Conservation (phyloP, 2,329 filamentous ascomycete species). For the Xylariaceae sp. region DNA sequence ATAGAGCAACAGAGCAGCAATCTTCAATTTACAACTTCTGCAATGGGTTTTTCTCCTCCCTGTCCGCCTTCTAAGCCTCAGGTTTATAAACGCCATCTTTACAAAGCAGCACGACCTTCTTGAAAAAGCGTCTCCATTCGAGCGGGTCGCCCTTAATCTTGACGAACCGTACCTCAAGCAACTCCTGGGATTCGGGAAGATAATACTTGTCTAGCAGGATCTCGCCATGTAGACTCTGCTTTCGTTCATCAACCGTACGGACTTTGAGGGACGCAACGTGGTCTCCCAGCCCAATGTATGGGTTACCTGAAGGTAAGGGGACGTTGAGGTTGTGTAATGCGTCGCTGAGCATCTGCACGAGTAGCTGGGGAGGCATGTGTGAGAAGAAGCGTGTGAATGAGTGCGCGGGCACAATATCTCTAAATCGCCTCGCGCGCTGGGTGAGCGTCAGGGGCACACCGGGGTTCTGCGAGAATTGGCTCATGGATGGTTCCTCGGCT, state of each 20-base stretch:
- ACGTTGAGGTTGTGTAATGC: constrained; percentile 84
- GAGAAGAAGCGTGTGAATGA: constrained; percentile 92
- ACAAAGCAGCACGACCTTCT: constrained; percentile 84
- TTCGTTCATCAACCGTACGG: constrained; percentile 67
- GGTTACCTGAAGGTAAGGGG: constrained; percentile 54
- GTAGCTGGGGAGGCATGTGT: constrained; percentile 65
- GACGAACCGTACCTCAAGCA: constrained; percentile 84
- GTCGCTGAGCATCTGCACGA: constrained; percentile 75
- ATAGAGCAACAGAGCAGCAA: not conserved
- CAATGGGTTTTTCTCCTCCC: constrained; percentile 5
- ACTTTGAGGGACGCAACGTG: constrained; percentile 65
- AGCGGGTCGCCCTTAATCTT: constrained; percentile 95
- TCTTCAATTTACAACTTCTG: not conserved
- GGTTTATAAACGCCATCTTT: constrained; percentile 75
- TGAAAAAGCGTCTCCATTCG: constrained; percentile 96
- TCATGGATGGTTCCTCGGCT: constrained; percentile 79
- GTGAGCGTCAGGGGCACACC: constrained; percentile 79
- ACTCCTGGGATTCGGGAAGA: constrained; percentile 53
- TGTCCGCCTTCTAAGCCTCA: constrained; percentile 33
- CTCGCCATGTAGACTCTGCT: constrained; percentile 70
- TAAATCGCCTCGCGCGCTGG: constrained; percentile 82
- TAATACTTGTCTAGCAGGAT: constrained; percentile 66
- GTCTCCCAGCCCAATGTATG: constrained; percentile 46
- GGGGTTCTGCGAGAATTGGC: constrained; percentile 77
- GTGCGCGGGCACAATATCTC: constrained; percentile 84